These are phyloP conservation scores for Chlamydomonas asymmetrica DNA, from an alignment of 139 green algal genomes.

Conservation along the genomic window DNA sequence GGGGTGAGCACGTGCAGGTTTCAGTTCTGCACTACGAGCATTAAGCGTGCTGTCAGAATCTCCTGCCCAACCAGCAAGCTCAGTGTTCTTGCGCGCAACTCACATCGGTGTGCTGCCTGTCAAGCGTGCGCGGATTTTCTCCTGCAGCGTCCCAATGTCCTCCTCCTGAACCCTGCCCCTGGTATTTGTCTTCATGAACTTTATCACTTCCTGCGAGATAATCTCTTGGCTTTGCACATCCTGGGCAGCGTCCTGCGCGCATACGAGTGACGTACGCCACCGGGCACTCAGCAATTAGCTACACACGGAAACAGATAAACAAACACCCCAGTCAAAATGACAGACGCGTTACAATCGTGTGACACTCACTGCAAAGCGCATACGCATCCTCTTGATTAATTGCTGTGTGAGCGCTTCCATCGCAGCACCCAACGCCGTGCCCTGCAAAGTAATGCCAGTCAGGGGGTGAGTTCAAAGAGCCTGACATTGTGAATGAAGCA, in stretches of 20 bases:
- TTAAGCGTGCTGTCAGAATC: no score
- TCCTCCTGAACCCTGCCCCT: conserved; percentile 46
- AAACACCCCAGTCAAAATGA: not conserved
- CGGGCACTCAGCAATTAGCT: no score
- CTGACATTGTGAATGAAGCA: not conserved
- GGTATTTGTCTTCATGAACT: conserved; percentile 29
- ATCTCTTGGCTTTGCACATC: conserved; percentile 43
- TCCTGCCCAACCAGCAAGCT: no score
- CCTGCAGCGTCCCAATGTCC: conserved; percentile 30
- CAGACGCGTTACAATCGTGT: not conserved
- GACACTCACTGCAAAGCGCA: conserved; percentile 6
- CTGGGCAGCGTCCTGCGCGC: conserved; percentile 9
- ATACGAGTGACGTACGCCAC: not conserved
- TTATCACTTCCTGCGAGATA: conserved; percentile 42
- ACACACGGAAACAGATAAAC: not conserved
- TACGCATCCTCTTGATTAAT: conserved; percentile 18
- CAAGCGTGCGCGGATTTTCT: conserved; percentile 29
- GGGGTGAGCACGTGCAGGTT: no score
- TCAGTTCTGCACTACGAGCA: no score
- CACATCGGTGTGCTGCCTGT: conserved; percentile 19
- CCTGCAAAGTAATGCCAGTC: no score
- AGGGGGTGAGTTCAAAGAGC: no score
- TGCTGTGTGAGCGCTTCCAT: conserved; percentile 12
- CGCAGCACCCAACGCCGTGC: not conserved
- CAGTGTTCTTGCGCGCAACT: no score